Conservation (phyloP, 2,329 filamentous ascomycete species). For the Cytospora leucostoma region DNA sequence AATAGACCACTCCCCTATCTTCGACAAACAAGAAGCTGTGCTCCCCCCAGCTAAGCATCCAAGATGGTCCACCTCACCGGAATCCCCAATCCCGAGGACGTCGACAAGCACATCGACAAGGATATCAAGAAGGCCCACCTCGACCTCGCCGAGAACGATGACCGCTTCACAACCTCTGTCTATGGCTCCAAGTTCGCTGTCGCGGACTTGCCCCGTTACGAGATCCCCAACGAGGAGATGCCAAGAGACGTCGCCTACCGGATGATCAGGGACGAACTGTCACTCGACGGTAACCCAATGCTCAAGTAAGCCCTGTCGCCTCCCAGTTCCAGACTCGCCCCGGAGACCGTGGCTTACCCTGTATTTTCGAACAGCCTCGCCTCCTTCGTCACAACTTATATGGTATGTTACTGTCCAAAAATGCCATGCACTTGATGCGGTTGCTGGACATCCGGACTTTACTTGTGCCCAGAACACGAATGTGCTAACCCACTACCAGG, state of each 20-base stretch:
- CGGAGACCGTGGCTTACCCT: conserved; percentile 11
- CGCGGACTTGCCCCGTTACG: conserved; percentile 75
- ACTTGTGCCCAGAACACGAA: not conserved
- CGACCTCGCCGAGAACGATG: conserved; percentile 52
- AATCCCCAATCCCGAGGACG: conserved; percentile 40
- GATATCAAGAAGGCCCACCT: conserved; percentile 47
- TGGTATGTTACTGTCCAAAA: conserved; percentile 50
- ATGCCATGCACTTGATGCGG: not conserved
- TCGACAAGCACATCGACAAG: conserved; percentile 36
- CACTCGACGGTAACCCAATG: conserved; percentile 87
- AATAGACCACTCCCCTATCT: not conserved
- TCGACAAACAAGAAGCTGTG: not conserved
- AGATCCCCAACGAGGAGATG: conserved; percentile 92
- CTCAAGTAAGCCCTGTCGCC: conserved; percentile 61
- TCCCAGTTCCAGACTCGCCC: not conserved
- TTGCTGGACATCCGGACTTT: too few relatives aligned
- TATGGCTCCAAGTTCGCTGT: conserved; percentile 86
- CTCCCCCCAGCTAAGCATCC: conserved; percentile 38
- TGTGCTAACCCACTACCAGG: conserved; percentile 48
- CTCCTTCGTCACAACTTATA: conserved; percentile 94
- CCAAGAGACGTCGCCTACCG: conserved; percentile 90
- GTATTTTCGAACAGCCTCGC: conserved; percentile 62
- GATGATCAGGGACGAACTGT: conserved; percentile 94
- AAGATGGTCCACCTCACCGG: conserved; percentile 56
- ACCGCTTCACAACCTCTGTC: conserved; percentile 73